Base-by-base conservation (phyloP, 352 stramenopile genomes). In the Pythium apleroticum region DNA sequence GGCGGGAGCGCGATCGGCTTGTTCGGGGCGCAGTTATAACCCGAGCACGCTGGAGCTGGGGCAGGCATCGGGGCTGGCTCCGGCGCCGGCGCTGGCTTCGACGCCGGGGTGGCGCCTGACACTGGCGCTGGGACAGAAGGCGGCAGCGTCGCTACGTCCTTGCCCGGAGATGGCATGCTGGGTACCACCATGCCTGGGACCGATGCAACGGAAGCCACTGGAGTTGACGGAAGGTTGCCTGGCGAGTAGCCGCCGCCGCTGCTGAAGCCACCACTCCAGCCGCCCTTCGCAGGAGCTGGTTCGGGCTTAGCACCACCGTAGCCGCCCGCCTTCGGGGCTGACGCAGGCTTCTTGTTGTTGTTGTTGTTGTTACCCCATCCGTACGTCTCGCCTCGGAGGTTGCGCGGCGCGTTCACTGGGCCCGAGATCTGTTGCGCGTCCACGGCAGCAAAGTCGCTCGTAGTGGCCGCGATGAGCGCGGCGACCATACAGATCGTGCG, bases 241-340 rank as follows among this genome's bases (percentile, higher is more conserved):
- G 52, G 28, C 19, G 52, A 46, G 52, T 58, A 58, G 1, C 52
- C 52, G 19, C 52, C 52, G n/a, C 52, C 52, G 33, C 28, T 33
- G 52, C 52, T 58, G 52, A 58, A 58, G 28, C 52, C 52, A 22
- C 52, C 52, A 17, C 28, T 46, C 52, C 52, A 58, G 11, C 52
- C 52, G 52, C 52, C 52, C 28, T 37, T 27, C 5, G 41, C 41
- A 49, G 41, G 41, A 49, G 45, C 45, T 24, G n/a, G n/a, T n/a
- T n/a, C n/a, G n/a, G n/a, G n/a, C n/a, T n/a, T n/a, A 33, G 30
- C 33, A 41, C 33, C 33, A 11, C 33, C 33, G 33, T 41, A 41
- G 33, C 33, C 33, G 33, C 33, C 33, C 11, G 33, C 33, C 33
- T 41, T 41, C 33, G 33, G 33, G 12, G 33, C 33, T 19, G 46